phyloP scores from a whole-genome alignment of 2,329 filamentous ascomycete species.

The Trichoderma sp. region DNA sequence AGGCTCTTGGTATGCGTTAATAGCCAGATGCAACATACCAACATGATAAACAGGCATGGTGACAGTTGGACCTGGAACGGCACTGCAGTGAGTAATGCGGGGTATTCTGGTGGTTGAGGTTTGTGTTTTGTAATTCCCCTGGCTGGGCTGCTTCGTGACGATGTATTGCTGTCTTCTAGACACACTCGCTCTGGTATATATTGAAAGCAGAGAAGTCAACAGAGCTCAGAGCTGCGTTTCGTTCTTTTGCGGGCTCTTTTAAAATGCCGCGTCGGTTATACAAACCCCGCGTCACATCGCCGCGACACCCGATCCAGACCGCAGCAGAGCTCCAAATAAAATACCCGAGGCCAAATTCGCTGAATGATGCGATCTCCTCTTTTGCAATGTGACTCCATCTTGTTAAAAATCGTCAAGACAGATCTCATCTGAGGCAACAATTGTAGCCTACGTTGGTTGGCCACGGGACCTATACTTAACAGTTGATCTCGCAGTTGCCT shows the following conservation, averaged over 20 bases:
- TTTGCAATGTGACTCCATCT: background rate
- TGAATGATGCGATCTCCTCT: background rate
- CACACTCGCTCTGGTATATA: background rate
- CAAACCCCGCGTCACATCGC: background rate
- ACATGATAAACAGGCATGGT: background rate
- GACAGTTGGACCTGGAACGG: background rate
- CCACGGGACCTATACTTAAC: background rate
- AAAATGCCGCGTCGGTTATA: background rate
- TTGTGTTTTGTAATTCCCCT: too few species aligned
- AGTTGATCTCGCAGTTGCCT: background rate
- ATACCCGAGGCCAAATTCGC: background rate
- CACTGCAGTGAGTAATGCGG: background rate
- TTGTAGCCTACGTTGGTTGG: background rate
- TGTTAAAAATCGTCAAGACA: background rate
- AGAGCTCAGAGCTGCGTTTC: background rate
- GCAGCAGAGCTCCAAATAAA: background rate
- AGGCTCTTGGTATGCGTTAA: background rate
- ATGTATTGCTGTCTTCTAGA: background rate
- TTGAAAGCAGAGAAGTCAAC: background rate
- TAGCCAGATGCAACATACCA: background rate
- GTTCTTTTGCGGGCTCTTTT: background rate
- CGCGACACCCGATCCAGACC: background rate
- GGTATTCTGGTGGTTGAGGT: background rate
- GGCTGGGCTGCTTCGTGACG: background rate
- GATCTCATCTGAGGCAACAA: background rate